Conservation (phyloP, 148 eudicot genomes). For the Linanthus parryae region DNA sequence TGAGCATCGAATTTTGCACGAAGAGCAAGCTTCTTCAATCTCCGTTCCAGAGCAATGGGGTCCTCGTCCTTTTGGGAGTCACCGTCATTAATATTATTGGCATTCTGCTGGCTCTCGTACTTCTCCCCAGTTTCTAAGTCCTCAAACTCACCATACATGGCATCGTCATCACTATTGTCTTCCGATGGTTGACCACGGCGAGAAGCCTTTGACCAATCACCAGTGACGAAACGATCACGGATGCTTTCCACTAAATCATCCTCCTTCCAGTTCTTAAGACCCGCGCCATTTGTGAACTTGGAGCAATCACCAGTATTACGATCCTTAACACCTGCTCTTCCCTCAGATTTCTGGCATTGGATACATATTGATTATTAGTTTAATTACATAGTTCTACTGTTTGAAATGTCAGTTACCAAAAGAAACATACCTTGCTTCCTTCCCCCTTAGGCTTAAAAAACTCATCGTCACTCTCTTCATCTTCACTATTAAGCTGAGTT, state of each 20-base stretch:
- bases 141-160: constrained; percentile 72
- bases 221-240: constrained; percentile 87
- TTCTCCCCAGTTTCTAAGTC: constrained; percentile 77
- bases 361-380: too few relatives aligned
- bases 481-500: constrained; percentile 33
- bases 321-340: constrained; percentile 28
- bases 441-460: constrained; percentile 88
- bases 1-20: constrained; percentile 90
- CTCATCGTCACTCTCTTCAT: constrained; percentile 62
- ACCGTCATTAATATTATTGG: constrained; percentile 10
- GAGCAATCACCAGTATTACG: constrained; percentile 66
- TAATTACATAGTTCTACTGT: too few relatives aligned
- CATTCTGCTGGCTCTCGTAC: constrained; percentile 27
- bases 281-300: constrained; percentile 30
- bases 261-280: constrained; percentile 46
- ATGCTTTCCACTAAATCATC: constrained; percentile 46
- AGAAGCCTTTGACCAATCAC: constrained; percentile 84
- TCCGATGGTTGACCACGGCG: constrained; percentile 41
- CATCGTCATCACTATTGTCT: constrained; percentile 39
- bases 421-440: constrained; percentile 78
- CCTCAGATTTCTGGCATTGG: constrained; percentile 27
- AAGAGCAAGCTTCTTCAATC: constrained; percentile 80
- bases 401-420: too few relatives aligned
- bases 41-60: constrained; percentile 39
- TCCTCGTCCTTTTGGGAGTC: constrained; percentile 24